Conservation (phyloP, 2,329 filamentous ascomycete species). For the Ciborinia camelliae region DNA sequence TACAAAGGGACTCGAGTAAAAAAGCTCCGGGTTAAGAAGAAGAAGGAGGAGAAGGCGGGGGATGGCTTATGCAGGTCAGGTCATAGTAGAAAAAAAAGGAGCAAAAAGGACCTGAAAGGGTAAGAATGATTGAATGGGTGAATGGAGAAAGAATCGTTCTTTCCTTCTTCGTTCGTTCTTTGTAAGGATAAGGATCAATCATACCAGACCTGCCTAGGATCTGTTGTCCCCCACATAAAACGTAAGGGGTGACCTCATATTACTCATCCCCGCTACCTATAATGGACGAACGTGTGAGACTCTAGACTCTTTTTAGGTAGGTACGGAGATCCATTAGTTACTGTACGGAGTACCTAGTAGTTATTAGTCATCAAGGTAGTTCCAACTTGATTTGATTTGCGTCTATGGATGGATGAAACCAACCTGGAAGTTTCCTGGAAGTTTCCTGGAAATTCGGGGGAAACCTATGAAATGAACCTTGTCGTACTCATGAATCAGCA, state of each 20-base stretch:
- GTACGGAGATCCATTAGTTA: too few species aligned
- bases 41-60: too few species aligned
- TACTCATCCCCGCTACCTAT: slow-evolving; percentile 9
- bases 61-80: background rate
- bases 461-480: background rate
- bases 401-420: background rate
- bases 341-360: too few species aligned
- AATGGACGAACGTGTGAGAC: background rate
- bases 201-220: too few species aligned
- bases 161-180: slow-evolving; percentile 8
- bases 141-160: too few species aligned
- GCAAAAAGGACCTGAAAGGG: background rate
- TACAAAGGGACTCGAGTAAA: background rate
- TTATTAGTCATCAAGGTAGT: too few species aligned
- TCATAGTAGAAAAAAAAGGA: slow-evolving; percentile 8
- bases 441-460: background rate
- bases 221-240: slow-evolving; percentile 3
- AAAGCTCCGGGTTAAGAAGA: background rate
- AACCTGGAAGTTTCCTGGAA: too few species aligned
- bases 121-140: background rate
- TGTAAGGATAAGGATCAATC: slow-evolving; percentile 11
- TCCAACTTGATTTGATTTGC: background rate
- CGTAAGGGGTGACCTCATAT: slow-evolving; percentile 19
- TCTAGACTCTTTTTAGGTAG: too few species aligned
- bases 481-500: background rate